These are phyloP conservation scores for Psilocybe tampanensis DNA, from an alignment of 768 basidiomycete species.

Conservation along the genomic window DNA sequence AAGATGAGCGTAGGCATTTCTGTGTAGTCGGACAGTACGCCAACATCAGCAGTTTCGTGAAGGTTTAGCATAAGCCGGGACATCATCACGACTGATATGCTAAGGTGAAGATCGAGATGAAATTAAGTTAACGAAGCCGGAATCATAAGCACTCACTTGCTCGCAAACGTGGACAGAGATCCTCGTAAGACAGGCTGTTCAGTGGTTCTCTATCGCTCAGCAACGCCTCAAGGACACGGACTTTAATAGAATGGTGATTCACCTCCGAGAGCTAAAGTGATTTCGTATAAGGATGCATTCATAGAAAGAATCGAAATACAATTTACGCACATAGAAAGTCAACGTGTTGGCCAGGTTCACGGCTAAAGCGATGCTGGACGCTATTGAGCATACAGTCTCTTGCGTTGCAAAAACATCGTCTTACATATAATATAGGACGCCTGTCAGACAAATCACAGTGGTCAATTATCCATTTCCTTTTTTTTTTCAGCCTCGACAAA, in stretches of 20 bases:
- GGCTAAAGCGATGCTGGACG: not conserved
- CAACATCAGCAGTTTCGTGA: not conserved
- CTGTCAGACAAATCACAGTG: not conserved
- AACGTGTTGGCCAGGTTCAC: not conserved
- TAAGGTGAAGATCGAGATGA: not conserved
- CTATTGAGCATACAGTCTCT: not conserved
- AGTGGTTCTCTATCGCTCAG: not conserved
- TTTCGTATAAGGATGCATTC: not conserved
- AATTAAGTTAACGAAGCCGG: not conserved
- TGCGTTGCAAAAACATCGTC: not conserved
- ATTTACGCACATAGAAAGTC: conserved; percentile 1
- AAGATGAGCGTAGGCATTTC: not conserved
- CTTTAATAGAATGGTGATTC: not conserved
- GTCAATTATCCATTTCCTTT: too few relatives aligned
- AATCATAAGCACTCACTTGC: not conserved
- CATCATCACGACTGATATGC: not conserved
- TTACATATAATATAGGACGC: not conserved
- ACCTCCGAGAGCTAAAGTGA: not conserved
- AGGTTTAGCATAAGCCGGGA: conserved; percentile 5
- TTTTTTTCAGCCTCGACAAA: too few relatives aligned
- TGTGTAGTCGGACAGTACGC: not conserved
- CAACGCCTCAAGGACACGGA: too few relatives aligned
- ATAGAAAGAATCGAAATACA: not conserved
- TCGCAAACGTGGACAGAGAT: not conserved
- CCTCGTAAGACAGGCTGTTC: conserved; percentile 1